phyloP scores from a whole-genome alignment of 2,329 filamentous ascomycete species.

The Paradendryphiella salina region DNA sequence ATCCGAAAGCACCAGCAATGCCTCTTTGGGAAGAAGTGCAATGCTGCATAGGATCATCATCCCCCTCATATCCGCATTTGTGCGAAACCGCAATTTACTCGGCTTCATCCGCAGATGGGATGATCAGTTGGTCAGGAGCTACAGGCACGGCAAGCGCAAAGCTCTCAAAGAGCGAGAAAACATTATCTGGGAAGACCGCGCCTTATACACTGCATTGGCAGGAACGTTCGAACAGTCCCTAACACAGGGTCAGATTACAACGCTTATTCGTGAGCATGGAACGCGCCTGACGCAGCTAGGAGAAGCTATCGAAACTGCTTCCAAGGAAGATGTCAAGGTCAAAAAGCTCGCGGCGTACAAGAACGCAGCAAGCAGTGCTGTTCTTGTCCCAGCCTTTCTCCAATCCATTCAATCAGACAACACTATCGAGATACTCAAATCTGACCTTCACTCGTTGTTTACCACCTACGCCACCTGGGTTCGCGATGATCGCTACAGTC shows the following conservation, averaged over 20 bases:
- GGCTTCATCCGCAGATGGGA: conserved; percentile 45
- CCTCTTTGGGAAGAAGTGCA: background rate
- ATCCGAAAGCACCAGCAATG: background rate
- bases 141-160: conserved; percentile 22
- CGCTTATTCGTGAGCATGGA: conserved; percentile 35
- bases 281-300: conserved; percentile 24
- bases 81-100: conserved; percentile 39
- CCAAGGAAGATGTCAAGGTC: conserved; percentile 21
- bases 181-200: conserved; percentile 39
- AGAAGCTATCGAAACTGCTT: conserved; percentile 14
- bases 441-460: conserved; percentile 31
- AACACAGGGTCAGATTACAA: conserved; percentile 39
- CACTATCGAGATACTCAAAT: conserved; percentile 23
- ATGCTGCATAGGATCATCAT: conserved; percentile 30
- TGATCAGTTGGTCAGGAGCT: conserved; percentile 32
- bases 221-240: conserved; percentile 38
- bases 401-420: conserved; percentile 33
- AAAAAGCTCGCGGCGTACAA: conserved; percentile 27
- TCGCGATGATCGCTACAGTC: conserved; percentile 24
- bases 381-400: conserved; percentile 36
- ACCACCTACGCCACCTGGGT: conserved; percentile 27
- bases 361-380: conserved; percentile 33
- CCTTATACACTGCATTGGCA: conserved; percentile 28
- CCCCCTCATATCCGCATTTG: conserved; percentile 42
- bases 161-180: conserved; percentile 20